Evolutionary conservation across 179 eudicot genomes (phyloP), one percentile per base, ranked within the genome.

Genomic region (Pouteria campechiana): DNA sequence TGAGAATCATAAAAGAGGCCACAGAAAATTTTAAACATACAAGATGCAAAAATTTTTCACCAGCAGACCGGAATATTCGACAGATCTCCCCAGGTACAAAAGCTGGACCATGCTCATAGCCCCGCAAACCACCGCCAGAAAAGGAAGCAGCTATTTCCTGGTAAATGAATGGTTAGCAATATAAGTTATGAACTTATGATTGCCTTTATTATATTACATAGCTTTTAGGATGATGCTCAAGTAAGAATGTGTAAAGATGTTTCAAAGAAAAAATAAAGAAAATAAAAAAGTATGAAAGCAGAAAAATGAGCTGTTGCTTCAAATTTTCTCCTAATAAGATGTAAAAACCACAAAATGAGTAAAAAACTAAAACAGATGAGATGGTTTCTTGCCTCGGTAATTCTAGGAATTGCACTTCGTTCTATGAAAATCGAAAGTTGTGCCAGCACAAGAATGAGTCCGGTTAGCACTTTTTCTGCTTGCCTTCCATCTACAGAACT

Each of bases 81-180:
- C 93, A 88, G 64, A 75, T 65, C 73, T 92, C 96, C 51, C 76
- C 94, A 53, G 99, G 94, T 58, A 80, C 83, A 72, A 87, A 83
- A 44, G 94, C 88, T 37, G 82, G 98, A 17, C 95, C 95, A 63
- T 67, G 47, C 41, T 82, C 94, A 48, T 67, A 76, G 17, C 86
- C 79, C 28, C 83, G 70, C 37, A 59, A 59, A 57, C 96, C 80
- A 51, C 94, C 83, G 31, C 74, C 88, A 63, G 96, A 74, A 60
- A 87, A 92, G 42, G 94, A 83, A 25, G 89, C 42, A 42, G 83
- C 89, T 37, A 92, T 67, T 70, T 87, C 96, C 99, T 92, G 86
- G 63, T 25, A 56, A 52, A 56, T 46, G 50, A 9, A 11, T 32
- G 9, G 32, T 5, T n/a, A n/a, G n/a, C n/a, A n/a, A n/a, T n/a